Evolutionary conservation across 306 rosid genomes (phyloP), one percentile per base, ranked within the genome.

Genomic region (Abrus pulchellus): DNA sequence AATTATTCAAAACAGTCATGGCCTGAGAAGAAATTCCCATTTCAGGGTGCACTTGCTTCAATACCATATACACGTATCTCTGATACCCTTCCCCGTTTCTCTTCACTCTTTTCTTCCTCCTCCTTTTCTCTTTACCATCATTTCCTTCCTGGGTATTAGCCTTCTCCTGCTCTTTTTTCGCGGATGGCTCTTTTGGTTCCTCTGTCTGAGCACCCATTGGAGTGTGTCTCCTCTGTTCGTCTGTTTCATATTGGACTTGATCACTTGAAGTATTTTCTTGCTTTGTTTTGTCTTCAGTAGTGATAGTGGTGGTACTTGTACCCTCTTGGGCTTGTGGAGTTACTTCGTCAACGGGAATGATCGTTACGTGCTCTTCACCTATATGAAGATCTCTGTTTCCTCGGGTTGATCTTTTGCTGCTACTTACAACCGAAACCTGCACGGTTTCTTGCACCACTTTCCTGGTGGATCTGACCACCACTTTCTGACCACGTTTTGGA

Each of bases 401-500:
- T 20, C 20, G 20, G 20, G 20, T 20, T 20, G 20, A 20, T 20
- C 20, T 60, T 32, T 44, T 74, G 52, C 30, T 43, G 66, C 74
- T 84, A 32, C 71, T 50, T 32, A 87, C 69, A 40, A 75, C 85
- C 0, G 82, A 69, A 10, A 87, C 87, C 33, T 83, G 60, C 5
- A 90, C 48, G 33, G n/a, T 70, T 57, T 68, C 55, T 79, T 79
- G 33, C 27, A 79, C 85, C 3, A 82, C 70, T 80, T 84, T 81
- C 61, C 66, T 89, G 50, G 85, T 82, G 77, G 91, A 64, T 69
- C 30, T 82, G 64, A 83, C 77, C 75, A 76, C 80, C 65, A 67
- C 3, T 44, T 78, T 83, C 69, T 75, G 0, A 20, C 49, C 75
- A 56, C 88, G 83, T 77, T 89, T 89, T 55, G 90, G 90, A 72